Evolutionary conservation across 179 eudicot species (phyloP), one percentile per base, ranked within the genome.

Genomic region (Heliamphora pulchella): DNA sequence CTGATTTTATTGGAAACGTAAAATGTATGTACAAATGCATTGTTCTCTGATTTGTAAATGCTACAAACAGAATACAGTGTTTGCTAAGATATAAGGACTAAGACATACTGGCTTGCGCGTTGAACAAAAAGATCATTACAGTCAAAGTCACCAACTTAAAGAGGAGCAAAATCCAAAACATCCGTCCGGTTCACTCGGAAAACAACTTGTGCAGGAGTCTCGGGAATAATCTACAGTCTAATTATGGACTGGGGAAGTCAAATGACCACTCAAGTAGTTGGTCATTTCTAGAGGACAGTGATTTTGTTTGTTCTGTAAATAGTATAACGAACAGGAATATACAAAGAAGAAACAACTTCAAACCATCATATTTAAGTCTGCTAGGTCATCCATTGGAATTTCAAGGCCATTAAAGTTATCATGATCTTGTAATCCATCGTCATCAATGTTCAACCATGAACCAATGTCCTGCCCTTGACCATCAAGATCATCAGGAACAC

Each of bases 361-460:
- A 74, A 89, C 85, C 87, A 89, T 87, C 91, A 91, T 84, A 84
- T 89, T 89, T 62, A 91, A 69, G 73, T 89, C 91, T 78, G 96
- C 57, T 39, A 91, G 85, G 85, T 91, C 96, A 87, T 91, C 93
- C 96, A 87, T 91, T 59, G 96, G 96, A 85, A 91, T 90, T 80
- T 86, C 91, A 85, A 91, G 95, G 76, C 87, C 95, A 86, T 84
- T 80, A 83, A 75, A 86, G 78, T 85, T 83, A 50, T 87, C 86
- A 50, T 80, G 77, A 82, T 91, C 93, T 75, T 86, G 91, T n/a
- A 90, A 78, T 55, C 85, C 89, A 22, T 90, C 93, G 63, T 88
- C 96, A 66, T 87, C 93, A 47, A 90, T 87, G 85, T 90, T 91
- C 83, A 91, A 85, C 96, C 96, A 91, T 20, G 96, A 90, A 80